Evolutionary conservation across 2,329 filamentous ascomycete species (phyloP), one percentile per base, ranked within the genome.

Genomic region (Nectriaceae sp.): DNA sequence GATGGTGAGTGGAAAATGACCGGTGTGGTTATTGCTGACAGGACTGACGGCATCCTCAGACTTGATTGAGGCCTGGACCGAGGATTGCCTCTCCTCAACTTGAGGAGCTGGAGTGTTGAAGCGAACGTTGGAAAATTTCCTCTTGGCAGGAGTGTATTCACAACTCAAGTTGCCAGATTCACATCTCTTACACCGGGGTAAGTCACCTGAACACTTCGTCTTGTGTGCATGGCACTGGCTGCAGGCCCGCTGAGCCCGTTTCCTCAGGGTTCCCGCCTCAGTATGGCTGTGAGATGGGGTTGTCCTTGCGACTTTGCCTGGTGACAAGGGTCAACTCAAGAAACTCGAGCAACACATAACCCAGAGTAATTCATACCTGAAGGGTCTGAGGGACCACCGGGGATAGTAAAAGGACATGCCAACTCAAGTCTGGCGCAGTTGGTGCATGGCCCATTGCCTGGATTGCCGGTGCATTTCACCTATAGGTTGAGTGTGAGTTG

Each of bases 381-480:
- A 26, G 54, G 26, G 18, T 62, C 55, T 16, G 51, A 49, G 16
- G 54, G 42, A 6, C 59, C 51, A n/a, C 53, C 50, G 13, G 58
- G 41, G 24, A 46, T 49, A 19, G 56, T 57, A 39, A 74, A 73
- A 43, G 64, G 67, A 50, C 72, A 75, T 3, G 54, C 47, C 16
- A 73, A 55, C 19, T 70, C 66, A 13, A 73, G 62, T 37, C 70
- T 60, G 18, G 60, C 55, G 46, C 72, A 75, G 48, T 70, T 72
- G 41, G 60, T 59, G 49, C 72, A 75, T 11, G 70, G 55, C 8
- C 65, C 68, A 36, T 63, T 60, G 18, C 60, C 62, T 15, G 66
- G 65, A 41, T 68, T 70, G 5, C 70, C 72, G 5, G 66, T 63
- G 47, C 71, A 75, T 65, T 72, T 73, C n/a, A 74, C 71, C 71